A percentile compares a stretch with the other conserved stretches of the same genome.
phyloP scores from a whole-genome alignment of 2,329 filamentous ascomycete genomes.

The Domatiomyces globalis region DNA sequence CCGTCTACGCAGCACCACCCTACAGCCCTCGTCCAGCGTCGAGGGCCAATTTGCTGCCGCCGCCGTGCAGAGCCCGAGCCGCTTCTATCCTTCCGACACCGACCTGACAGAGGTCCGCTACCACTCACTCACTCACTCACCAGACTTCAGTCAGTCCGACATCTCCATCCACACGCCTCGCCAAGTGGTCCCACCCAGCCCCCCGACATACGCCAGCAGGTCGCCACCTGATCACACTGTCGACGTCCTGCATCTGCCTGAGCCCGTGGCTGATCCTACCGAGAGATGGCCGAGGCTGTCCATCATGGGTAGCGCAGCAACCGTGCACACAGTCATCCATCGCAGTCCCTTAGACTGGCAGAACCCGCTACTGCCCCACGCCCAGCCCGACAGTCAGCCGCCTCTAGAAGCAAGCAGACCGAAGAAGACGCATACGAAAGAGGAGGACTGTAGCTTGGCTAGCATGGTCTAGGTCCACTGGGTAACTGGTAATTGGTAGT shows the following conservation, averaged over 20 bases:
- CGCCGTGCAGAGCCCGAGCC: conserved; percentile 50
- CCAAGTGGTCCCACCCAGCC: conserved; percentile 1
- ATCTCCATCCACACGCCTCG: conserved; percentile 16
- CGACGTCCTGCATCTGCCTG: neutral
- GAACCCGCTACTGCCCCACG: conserved; percentile 3
- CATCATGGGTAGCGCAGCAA: neutral
- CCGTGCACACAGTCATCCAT: neutral
- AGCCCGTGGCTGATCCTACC: neutral
- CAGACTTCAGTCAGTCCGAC: conserved; percentile 16
- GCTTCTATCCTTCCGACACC: conserved; percentile 43
- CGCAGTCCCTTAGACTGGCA: conserved; percentile 12
- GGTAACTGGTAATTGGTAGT: too few relatives aligned
- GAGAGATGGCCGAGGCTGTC: conserved; percentile 2
- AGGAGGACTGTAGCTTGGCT: too few relatives aligned
- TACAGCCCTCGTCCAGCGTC: conserved; percentile 60
- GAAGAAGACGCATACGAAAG: neutral
- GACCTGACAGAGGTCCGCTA: neutral
- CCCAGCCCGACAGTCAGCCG: neutral
- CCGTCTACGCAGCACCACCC: conserved; percentile 25
- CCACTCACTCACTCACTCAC: neutral
- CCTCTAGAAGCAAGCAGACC: neutral
- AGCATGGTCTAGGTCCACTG: too few relatives aligned
- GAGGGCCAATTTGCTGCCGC: conserved; percentile 67
- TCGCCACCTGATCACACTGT: too few relatives aligned
- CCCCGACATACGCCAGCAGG: too few relatives aligned